These are phyloP conservation scores for Noccaea caerulescens DNA, from an alignment of 345 rosid genomes.

Conservation along the genomic window DNA sequence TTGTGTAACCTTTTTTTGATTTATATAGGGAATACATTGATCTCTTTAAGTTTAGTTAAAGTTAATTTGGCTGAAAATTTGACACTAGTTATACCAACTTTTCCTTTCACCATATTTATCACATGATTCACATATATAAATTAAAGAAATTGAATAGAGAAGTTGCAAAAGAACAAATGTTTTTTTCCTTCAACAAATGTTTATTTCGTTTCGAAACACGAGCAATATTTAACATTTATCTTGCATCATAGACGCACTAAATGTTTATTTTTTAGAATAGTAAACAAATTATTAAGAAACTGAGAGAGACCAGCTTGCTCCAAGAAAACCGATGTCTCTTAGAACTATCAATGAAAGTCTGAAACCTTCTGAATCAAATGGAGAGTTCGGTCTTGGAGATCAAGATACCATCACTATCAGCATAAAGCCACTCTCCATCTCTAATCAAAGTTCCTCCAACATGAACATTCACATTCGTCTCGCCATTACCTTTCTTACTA, in stretches of 20 bases:
- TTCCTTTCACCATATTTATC: not conserved
- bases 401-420: constrained; percentile 81
- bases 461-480: constrained; percentile 60
- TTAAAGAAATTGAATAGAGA: not conserved
- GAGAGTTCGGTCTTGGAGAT: constrained; percentile 67
- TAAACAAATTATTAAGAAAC: constrained; percentile 5
- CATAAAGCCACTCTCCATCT: constrained; percentile 88
- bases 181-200: not conserved
- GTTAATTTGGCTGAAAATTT: too few species aligned
- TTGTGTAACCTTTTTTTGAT: not conserved
- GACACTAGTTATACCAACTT: not conserved
- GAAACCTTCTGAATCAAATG: constrained; percentile 38
- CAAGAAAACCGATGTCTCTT: not conserved
- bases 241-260: too few species aligned
- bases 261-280: not conserved
- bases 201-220: too few species aligned
- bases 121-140: constrained; percentile 8
- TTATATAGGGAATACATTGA: not conserved
- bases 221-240: too few species aligned
- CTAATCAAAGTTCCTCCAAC: constrained; percentile 65
- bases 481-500: constrained; percentile 76
- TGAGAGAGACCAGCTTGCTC: constrained; percentile 1
- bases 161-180: not conserved
- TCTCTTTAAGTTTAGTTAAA: too few species aligned
- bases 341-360: not conserved